Base-by-base conservation (phyloP, 139 green algal genomes). In the Chlorella sp. region DNA sequence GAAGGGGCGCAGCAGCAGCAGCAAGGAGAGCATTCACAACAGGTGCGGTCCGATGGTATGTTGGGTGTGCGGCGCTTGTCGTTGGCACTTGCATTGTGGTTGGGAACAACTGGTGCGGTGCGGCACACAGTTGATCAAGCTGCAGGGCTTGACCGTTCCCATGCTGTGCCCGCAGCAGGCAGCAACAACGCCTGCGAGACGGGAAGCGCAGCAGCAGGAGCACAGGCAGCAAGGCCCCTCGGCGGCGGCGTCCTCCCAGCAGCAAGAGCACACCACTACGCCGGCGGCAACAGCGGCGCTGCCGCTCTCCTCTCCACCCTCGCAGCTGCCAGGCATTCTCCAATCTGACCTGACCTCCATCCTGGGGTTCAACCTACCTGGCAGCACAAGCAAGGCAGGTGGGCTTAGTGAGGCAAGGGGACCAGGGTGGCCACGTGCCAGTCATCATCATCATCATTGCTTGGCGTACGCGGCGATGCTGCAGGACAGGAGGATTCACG, bases 311-410 rank as follows among this genome's bases (percentile, higher is more conserved):
- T 17, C 42, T 51, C n/a, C n/a, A n/a, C n/a, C n/a, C n/a, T 50
- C 64, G 2, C 33, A 70, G 64, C 32, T 70, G 32, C 64, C 64
- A 70, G 64, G 64, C 64, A 70, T 50, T 35, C 23, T 3, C 3
- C n/a, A 26, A 30, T 34, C 61, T 34, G 61, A 67, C 61, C 33
- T 67, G 24, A 30, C 61, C 3, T 35, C 3, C 29, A 67, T 67
- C 27, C 29, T 67, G n/a, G 61, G 23, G 2, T 35, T 67, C 6
- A 35, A 67, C 61, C 14, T 67, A 63, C 20, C 55, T n/a, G n/a
- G n/a, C n/a, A 63, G 27, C 55, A 63, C 4, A 4, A 31, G 55
- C 17, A 63, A n/a, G 17, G 20, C 55, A 63, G 55, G 24, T n/a
- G 55, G 55, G 27, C n/a, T n/a, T n/a, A n/a, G n/a, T n/a, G n/a